Base-by-base conservation (phyloP, 495 filamentous ascomycete species). In the Chaetomium cochliodes region DNA sequence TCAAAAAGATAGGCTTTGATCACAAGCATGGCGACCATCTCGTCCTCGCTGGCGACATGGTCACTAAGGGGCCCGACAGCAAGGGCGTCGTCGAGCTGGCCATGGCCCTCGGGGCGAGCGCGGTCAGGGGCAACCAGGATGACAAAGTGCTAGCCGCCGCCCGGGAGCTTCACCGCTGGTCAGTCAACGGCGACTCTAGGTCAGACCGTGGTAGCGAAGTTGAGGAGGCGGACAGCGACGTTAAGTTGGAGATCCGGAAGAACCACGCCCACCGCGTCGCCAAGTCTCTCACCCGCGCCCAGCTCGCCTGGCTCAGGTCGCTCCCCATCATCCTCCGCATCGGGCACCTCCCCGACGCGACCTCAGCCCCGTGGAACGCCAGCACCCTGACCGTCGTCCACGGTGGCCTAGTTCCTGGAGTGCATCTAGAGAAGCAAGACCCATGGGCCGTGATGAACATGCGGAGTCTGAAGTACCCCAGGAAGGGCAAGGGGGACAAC, bases 81-180 rank as follows among this genome's bases (percentile, higher is more conserved):
- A 56, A 77, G 1, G 91, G 90, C 33, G 92, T 96, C 0, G 80
- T 98, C 33, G 85, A 91, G 61, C 76, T 92, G 18, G 90, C 87
- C 13, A 87, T 88, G 63, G 72, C 81, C 16, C 74, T 90, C 28
- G 82, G 81, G 18, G 93, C 93, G 3, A 88, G 87, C 37, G 90
- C 85, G 62, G 92, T 97, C 1, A 86, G 94, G 28, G 94, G 94
- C 16, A 98, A 98, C 77, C 92, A 97, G 75, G 94, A 98, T 71
- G 92, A 98, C 70, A 82, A 86, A 12, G 81, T 96, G 15, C 79
- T 96, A 55, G 51, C 54, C 1, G 49, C 59, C 8, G 60, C 67
- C 22, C 16, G 52, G 58, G 49, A 68, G 58, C 47, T 59, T 7
- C 25, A 59, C 28, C n/a, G 63, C 8, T 33, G 28, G 20, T 56